Evolutionary conservation across 495 filamentous ascomycete genomes (phyloP), one percentile per base, ranked within the genome.

Genomic region (Podospora tetraspora): DNA sequence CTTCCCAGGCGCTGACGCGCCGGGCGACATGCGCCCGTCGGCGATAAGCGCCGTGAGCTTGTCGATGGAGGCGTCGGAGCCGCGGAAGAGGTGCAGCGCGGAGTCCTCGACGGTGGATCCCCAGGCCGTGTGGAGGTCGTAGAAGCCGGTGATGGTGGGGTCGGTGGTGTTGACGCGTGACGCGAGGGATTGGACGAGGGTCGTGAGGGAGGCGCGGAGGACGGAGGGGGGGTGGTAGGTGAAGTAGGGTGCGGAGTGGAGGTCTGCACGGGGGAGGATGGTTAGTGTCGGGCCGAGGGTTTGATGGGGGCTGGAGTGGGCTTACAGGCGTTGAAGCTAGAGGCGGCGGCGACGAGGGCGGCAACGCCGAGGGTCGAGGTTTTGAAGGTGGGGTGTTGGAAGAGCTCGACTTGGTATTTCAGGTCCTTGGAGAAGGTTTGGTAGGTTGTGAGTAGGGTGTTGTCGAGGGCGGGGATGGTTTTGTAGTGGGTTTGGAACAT

Each of bases 101-200:
- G 43, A 7, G 6, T 4, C 7, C 5, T 8, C 6, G 43, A n/a
- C 7, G 43, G 19, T 8, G 16, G 43, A n/a, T 4, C 9, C 1
- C 43, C 43, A 52, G 0, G 43, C 19, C 6, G 0, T 2, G 0
- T n/a, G 0, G 1, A 52, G 5, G 43, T 2, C 8, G 43, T 8
- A 52, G 43, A 52, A 2, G 43, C 19, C 43, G 43, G 16, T 0
- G 43, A 62, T 1, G 43, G 43, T n/a, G 43, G 43, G 43, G 43
- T 8, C 6, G 7, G 19, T 19, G 43, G 43, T 19, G 43, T 52
- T 52, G 43, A 52, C 2, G 16, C 16, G 19, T 5, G 19, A n/a
- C 19, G 6, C 1, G 19, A 52, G 43, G 16, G 43, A 7, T 4
- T 52, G 43, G 5, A 19, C 43, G 43, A 52, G 43, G 19, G 16